A percentile compares a stretch with the other conserved stretches of the same genome.
Conservation (phyloP, 2,329 filamentous ascomycete genomes). For the Didymella lethalis region DNA sequence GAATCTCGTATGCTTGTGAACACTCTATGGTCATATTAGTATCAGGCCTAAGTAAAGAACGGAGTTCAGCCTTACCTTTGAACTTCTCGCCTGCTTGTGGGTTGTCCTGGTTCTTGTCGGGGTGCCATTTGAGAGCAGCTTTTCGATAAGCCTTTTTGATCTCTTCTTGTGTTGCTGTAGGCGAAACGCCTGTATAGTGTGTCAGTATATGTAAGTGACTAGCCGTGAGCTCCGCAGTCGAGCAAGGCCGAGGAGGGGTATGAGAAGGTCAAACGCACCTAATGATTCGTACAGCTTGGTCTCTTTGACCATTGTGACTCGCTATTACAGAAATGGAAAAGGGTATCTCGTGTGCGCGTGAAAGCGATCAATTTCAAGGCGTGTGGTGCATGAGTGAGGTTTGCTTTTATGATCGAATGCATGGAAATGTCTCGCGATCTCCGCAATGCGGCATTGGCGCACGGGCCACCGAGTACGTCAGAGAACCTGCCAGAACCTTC, state of each 20-base stretch:
- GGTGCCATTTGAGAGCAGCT: conserved; percentile 88
- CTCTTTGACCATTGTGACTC: conserved; percentile 82
- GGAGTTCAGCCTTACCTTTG: conserved; percentile 66
- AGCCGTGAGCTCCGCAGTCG: conserved; percentile 18
- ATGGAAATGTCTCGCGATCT: conserved; percentile 40
- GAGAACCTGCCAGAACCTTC: conserved; percentile 52
- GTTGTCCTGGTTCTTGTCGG: conserved; percentile 97
- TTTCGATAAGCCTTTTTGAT: conserved; percentile 97
- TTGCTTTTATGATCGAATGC: conserved; percentile 42
- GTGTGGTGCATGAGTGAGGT: conserved; percentile 32
- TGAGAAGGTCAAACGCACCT: conserved; percentile 47
- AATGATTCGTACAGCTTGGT: conserved; percentile 94
- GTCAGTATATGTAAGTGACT: conserved; percentile 32
- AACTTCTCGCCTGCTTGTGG: conserved; percentile 88
- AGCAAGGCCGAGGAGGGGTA: conserved; percentile 36
- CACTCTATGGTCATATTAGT: conserved; percentile 66
- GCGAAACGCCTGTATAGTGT: conserved; percentile 65
- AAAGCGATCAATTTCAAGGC: conserved; percentile 18
- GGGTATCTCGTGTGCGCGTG: conserved; percentile 26
- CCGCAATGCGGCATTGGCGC: conserved; percentile 29
- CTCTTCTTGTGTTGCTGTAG: conserved; percentile 85
- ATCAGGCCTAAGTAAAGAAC: background rate
- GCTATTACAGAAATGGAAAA: conserved; percentile 13
- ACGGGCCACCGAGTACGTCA: conserved; percentile 37
- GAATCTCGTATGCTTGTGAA: conserved; percentile 96